Conservation (phyloP, 345 rosid species). For the Gynandropsis gynandra region DNA sequence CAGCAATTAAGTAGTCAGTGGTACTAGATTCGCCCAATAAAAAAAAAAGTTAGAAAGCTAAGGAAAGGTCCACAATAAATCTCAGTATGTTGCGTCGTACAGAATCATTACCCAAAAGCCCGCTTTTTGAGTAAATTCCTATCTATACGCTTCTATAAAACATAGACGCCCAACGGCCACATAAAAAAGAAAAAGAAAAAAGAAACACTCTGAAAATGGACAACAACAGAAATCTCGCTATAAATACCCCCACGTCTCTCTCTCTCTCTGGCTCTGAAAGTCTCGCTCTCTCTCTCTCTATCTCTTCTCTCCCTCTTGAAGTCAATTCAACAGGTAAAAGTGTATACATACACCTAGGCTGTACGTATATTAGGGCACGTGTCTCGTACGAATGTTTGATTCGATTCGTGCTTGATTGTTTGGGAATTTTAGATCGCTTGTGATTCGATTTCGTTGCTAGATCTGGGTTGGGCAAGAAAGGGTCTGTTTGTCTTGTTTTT, state of each 20-base stretch:
- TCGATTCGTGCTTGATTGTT: constrained; percentile 13
- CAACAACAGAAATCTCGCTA: constrained; percentile 16
- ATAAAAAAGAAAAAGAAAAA: not conserved
- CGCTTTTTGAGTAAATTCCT: constrained; percentile 11
- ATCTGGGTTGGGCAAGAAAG: constrained; percentile 12
- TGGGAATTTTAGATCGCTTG: not conserved
- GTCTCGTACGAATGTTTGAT: constrained; percentile 18
- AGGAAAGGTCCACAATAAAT: too few relatives aligned
- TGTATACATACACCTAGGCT: not conserved
- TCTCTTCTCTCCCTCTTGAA: constrained; percentile 23
- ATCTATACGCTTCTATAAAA: constrained; percentile 22
- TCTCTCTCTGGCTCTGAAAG: constrained; percentile 15
- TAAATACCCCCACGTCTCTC: constrained; percentile 25
- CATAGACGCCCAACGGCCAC: constrained; percentile 25
- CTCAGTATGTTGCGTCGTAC: too few relatives aligned
- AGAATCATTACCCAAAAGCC: too few relatives aligned
- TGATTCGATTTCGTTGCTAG: constrained; percentile 4
- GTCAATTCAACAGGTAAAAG: constrained; percentile 29
- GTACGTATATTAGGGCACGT: constrained; percentile 21
- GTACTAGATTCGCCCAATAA: too few relatives aligned
- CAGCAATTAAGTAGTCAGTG: too few relatives aligned
- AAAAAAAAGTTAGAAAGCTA: too few relatives aligned
- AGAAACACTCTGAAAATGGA: constrained; percentile 24
- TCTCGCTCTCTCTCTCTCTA: constrained; percentile 17
- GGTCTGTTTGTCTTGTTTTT: not conserved